phyloP scores from a whole-genome alignment of 2,329 filamentous ascomycete genomes.

The Sclerotinia glacialis region DNA sequence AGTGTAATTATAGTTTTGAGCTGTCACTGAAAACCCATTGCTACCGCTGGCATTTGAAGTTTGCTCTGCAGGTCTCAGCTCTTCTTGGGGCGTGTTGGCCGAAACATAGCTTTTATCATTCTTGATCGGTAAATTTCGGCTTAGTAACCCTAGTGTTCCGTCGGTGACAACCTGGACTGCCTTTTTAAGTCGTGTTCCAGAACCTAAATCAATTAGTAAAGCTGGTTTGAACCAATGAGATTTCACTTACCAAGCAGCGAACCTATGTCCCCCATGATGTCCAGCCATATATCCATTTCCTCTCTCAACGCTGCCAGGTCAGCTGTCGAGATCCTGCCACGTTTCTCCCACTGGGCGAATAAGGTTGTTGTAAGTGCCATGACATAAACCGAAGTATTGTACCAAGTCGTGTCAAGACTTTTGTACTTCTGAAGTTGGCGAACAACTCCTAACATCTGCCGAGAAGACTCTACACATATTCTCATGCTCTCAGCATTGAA shows the following conservation, averaged over 20 bases:
- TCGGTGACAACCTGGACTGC: conserved; percentile 50
- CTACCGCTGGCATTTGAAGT: conserved; percentile 8
- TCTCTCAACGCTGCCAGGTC: conserved; percentile 59
- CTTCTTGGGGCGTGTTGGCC: conserved; percentile 1
- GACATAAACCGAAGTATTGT: conserved; percentile 68
- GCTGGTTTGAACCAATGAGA: background rate
- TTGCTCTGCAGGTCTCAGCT: conserved; percentile 23
- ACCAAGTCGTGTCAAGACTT: conserved; percentile 75
- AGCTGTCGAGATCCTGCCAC: conserved; percentile 55
- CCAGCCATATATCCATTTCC: conserved; percentile 69
- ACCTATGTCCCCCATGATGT: conserved; percentile 65
- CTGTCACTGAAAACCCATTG: conserved; percentile 14
- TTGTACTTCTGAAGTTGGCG: conserved; percentile 60
- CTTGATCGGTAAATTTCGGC: conserved; percentile 43
- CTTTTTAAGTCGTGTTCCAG: conserved; percentile 47
- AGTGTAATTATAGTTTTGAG: conserved; percentile 24
- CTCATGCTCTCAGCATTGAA: conserved; percentile 61
- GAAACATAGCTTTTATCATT: conserved; percentile 38
- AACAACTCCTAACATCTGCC: conserved; percentile 60
- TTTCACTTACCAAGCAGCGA: conserved; percentile 60
- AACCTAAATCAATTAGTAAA: conserved; percentile 40
- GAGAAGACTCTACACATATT: conserved; percentile 64
- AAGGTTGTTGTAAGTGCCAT: conserved; percentile 71
- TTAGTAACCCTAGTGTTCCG: conserved; percentile 48
- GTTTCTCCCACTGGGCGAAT: conserved; percentile 66